A percentile compares a stretch with the other conserved stretches of the same genome.
These are phyloP conservation scores for Aspergillus ochraceus DNA, from an alignment of 2,329 filamentous ascomycete species.

Conservation along the genomic window DNA sequence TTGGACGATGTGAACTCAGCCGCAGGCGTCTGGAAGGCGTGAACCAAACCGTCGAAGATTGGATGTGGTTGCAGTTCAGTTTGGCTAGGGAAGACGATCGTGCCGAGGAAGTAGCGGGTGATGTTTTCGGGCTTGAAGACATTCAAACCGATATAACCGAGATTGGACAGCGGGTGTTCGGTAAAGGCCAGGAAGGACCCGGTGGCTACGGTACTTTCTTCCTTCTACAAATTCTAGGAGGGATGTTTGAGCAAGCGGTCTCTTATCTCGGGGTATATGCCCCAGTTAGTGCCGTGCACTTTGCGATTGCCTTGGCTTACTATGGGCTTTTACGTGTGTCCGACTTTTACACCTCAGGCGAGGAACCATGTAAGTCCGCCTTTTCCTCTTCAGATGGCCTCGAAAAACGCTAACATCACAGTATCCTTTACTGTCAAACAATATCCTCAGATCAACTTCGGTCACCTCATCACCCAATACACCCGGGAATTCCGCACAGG, in stretches of 20 bases:
- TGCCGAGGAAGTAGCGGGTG: conserved; percentile 61
- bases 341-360: conserved; percentile 72
- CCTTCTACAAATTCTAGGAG: conserved; percentile 84
- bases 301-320: conserved; percentile 83
- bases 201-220: conserved; percentile 88
- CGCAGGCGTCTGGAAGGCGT: conserved; percentile 59
- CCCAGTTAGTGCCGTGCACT: conserved; percentile 92
- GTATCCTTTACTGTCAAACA: conserved; percentile 56
- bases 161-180: conserved; percentile 88
- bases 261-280: conserved; percentile 89
- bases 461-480: conserved; percentile 89
- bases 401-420: conserved; percentile 29
- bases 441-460: conserved; percentile 85
- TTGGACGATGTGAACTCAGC: conserved; percentile 71
- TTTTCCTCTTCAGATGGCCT: background rate
- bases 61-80: conserved; percentile 66
- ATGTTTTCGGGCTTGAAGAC: conserved; percentile 63
- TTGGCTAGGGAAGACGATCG: conserved; percentile 63
- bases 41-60: conserved; percentile 63
- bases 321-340: conserved; percentile 88
- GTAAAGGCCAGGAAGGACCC: conserved; percentile 74
- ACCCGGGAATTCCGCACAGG: conserved; percentile 93
- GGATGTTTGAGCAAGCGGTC: conserved; percentile 92
- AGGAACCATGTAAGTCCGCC: conserved; percentile 59
- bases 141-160: conserved; percentile 80